A percentile compares a stretch with the other conserved stretches of the same genome.
These are phyloP conservation scores for Alternaria brassicae DNA, from an alignment of 2,329 filamentous ascomycete genomes.

Conservation along the genomic window DNA sequence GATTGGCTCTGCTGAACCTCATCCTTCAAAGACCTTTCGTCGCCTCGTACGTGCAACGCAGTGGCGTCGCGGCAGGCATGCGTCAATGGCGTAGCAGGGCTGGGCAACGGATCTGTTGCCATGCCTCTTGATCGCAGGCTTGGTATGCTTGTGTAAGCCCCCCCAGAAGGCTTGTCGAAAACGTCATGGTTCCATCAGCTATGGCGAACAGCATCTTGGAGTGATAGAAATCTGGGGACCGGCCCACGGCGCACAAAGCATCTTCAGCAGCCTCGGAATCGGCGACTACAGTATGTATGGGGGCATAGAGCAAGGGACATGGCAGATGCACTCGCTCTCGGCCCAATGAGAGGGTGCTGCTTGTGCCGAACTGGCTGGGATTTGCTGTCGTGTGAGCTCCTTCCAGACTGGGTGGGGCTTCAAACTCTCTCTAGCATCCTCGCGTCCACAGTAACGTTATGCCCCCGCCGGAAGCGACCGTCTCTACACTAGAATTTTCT, in stretches of 20 bases:
- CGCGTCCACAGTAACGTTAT: constrained; percentile 13
- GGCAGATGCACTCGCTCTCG: constrained; percentile 9
- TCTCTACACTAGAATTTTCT: constrained; percentile 33
- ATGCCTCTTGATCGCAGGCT: constrained; percentile 15
- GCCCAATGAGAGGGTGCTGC: constrained; percentile 7
- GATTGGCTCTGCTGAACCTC: constrained; percentile 25
- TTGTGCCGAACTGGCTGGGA: constrained; percentile 12
- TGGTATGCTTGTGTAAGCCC: constrained; percentile 28
- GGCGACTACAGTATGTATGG: constrained; percentile 1
- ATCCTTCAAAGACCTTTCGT: constrained; percentile 7
- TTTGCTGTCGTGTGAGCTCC: constrained; percentile 24
- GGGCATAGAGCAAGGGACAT: constrained; percentile 1
- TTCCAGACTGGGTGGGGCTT: constrained; percentile 25
- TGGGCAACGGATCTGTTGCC: constrained; percentile 5
- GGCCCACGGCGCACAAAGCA: not conserved
- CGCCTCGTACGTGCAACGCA: constrained; percentile 3
- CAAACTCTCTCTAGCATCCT: constrained; percentile 15
- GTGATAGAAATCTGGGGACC: constrained; percentile 16
- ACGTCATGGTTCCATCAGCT: constrained; percentile 10
- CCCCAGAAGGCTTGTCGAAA: constrained; percentile 19
- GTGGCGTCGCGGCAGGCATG: constrained; percentile 6
- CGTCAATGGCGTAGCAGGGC: constrained; percentile 10
- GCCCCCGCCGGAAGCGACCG: constrained; percentile 26
- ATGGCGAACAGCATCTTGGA: not conserved
- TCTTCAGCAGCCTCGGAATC: not conserved